Conservation (phyloP, 2,329 filamentous ascomycete genomes). For the Neofusicoccum parvum region DNA sequence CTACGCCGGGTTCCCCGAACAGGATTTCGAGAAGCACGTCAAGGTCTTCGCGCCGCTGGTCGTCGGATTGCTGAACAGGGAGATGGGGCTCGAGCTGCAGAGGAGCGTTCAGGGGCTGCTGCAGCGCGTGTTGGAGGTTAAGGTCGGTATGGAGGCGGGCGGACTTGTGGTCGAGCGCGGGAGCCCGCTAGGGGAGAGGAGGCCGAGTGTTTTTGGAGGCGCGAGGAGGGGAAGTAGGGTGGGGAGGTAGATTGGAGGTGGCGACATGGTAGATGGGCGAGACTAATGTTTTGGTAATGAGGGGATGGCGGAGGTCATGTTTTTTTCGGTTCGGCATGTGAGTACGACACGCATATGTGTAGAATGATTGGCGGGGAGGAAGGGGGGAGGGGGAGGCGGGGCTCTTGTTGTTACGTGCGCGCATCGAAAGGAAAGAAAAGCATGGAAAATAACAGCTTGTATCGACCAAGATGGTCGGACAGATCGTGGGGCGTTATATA, state of each 20-base stretch:
- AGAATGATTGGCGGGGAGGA: no score
- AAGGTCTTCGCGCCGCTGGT: slow-evolving; percentile 82
- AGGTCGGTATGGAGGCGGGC: slow-evolving; percentile 12
- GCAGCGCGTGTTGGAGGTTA: slow-evolving; percentile 73
- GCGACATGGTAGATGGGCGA: no score
- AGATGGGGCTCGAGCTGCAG: slow-evolving; percentile 79
- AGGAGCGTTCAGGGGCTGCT: slow-evolving; percentile 76
- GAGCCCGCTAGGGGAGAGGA: slow-evolving; percentile 9
- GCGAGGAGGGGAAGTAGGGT: slow-evolving; percentile 10
- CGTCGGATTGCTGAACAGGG: slow-evolving; percentile 79
- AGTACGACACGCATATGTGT: no score
- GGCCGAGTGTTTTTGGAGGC: slow-evolving; percentile 13
- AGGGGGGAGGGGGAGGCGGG: no score
- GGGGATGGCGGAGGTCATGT: no score
- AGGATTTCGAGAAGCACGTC: slow-evolving; percentile 80
- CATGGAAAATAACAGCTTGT: no score
- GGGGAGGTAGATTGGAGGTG: background rate
- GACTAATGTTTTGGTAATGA: no score
- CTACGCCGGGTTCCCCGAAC: slow-evolving; percentile 79
- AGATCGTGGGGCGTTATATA: no score
- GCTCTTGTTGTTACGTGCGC: no score
- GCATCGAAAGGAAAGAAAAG: no score
- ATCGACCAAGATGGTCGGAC: no score
- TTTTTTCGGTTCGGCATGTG: background rate
- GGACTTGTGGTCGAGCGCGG: slow-evolving; percentile 1